phyloP scores from a whole-genome alignment of 2,329 filamentous ascomycete species.

The Hymenoscyphus occultus region DNA sequence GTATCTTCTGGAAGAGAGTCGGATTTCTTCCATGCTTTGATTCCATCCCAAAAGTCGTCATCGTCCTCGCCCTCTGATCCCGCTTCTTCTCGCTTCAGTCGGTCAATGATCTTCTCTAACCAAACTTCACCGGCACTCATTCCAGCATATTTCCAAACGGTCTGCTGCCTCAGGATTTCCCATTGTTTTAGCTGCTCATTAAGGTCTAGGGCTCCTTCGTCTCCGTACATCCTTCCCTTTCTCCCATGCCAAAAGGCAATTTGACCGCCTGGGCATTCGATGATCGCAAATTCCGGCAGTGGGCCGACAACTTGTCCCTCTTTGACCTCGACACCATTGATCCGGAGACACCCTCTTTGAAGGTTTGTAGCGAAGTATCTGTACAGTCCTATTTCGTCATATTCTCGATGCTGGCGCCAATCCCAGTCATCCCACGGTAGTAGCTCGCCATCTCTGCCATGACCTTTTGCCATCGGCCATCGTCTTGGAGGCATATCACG shows the following conservation, averaged over 20 bases:
- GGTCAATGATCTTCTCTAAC: slow-evolving; percentile 25
- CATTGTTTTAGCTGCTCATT: slow-evolving; percentile 15
- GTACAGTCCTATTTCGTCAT: slow-evolving; percentile 19
- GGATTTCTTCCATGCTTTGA: slow-evolving; percentile 17
- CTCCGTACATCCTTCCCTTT: slow-evolving; percentile 23
- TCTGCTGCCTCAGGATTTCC: slow-evolving; percentile 19
- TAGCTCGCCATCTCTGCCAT: slow-evolving; percentile 3
- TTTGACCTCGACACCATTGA: slow-evolving; percentile 31
- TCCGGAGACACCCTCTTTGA: slow-evolving; percentile 24
- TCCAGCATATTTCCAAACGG: slow-evolving; percentile 20
- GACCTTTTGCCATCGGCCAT: slow-evolving; percentile 19
- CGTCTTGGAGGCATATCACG: slow-evolving; percentile 25
- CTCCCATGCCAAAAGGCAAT: slow-evolving; percentile 33
- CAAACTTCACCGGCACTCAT: slow-evolving; percentile 27
- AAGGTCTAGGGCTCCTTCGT: background rate
- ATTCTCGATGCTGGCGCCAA: slow-evolving; percentile 25
- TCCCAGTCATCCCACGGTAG: slow-evolving; percentile 22
- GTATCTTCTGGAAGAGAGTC: background rate
- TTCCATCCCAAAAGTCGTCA: slow-evolving; percentile 21
- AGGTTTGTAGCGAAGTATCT: slow-evolving; percentile 34
- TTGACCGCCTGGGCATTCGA: slow-evolving; percentile 29
- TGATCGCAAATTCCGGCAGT: slow-evolving; percentile 33
- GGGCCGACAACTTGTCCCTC: slow-evolving; percentile 33
- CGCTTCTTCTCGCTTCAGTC: slow-evolving; percentile 23
- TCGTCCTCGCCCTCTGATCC: slow-evolving; percentile 20